Conservation (phyloP, 78 protist genomes). For the Guillardia theta region DNA sequence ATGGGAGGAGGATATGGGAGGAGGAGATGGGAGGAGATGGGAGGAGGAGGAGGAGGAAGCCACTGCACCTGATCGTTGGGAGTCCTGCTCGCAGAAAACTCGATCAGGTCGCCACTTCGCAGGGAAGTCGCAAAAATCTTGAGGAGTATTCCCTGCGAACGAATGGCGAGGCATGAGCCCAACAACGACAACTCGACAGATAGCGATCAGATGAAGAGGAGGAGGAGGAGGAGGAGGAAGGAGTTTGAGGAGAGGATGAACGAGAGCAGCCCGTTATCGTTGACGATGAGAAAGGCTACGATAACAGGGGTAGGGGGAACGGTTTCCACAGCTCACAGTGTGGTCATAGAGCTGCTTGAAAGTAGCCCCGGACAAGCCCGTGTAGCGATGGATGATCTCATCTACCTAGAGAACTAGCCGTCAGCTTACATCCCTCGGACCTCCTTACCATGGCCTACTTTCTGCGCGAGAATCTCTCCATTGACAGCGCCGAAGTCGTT, state of each 20-base stretch:
- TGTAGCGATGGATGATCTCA: background rate
- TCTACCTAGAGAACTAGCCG: background rate
- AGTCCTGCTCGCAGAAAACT: background rate
- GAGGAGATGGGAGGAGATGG: too few relatives aligned
- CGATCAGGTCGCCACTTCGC: constrained; percentile 18
- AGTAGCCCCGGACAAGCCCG: constrained; percentile 8
- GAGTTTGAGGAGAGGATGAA: too few relatives aligned
- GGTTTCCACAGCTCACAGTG: too few relatives aligned
- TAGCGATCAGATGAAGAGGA: too few relatives aligned
- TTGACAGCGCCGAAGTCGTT: background rate
- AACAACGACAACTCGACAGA: too few relatives aligned
- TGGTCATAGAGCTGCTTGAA: constrained; percentile 40
- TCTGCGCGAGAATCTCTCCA: background rate
- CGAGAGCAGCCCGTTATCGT: too few relatives aligned
- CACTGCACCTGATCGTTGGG: background rate
- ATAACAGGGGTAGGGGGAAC: too few relatives aligned
- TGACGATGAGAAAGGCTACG: too few relatives aligned
- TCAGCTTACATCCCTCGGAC: too few relatives aligned
- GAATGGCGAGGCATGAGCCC: too few relatives aligned
- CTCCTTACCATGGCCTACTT: background rate
- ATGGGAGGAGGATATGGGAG: background rate
- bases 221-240: too few relatives aligned
- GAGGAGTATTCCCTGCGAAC: constrained; percentile 15
- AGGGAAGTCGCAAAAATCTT: constrained; percentile 29
- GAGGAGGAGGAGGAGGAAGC: background rate